phyloP scores from a whole-genome alignment of 2,329 filamentous ascomycete species.

The Apiospora aurea region DNA sequence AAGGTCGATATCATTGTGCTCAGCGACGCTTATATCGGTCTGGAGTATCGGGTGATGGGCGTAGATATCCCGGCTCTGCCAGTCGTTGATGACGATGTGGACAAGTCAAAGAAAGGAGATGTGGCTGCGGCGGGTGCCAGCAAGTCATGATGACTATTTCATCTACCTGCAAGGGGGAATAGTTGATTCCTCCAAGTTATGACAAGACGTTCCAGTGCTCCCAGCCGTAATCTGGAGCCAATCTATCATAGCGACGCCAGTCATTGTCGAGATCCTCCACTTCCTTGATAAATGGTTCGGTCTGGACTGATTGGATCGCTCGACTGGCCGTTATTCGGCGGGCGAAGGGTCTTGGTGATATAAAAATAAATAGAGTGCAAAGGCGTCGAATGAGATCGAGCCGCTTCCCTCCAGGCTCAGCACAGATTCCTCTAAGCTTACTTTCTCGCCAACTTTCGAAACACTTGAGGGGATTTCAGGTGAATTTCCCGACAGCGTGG shows the following conservation, averaged over 20 bases:
- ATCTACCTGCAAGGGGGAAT: neutral
- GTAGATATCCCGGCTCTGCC: slow-evolving; percentile 61
- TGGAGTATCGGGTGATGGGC: slow-evolving; percentile 62
- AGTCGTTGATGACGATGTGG: slow-evolving; percentile 55
- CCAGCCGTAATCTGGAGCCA: neutral
- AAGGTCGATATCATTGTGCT: slow-evolving; percentile 78
- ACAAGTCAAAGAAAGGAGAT: slow-evolving; percentile 47
- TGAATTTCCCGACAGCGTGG: neutral
- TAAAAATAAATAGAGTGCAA: neutral
- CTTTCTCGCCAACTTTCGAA: neutral
- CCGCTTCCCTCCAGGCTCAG: neutral
- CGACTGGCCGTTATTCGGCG: no score
- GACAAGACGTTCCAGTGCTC: neutral
- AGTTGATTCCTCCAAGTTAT: neutral
- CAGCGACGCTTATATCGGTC: slow-evolving; percentile 87
- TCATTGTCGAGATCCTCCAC: neutral
- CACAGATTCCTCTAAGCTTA: neutral
- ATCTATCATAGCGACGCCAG: neutral
- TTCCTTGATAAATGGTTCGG: neutral
- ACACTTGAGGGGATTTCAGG: neutral
- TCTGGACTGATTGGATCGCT: neutral
- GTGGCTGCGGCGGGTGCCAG: neutral
- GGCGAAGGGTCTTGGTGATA: neutral
- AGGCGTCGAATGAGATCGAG: neutral
- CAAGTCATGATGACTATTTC: neutral